phyloP scores from a whole-genome alignment of 2,329 filamentous ascomycete species.

The Trichoderma citrinoviride region DNA sequence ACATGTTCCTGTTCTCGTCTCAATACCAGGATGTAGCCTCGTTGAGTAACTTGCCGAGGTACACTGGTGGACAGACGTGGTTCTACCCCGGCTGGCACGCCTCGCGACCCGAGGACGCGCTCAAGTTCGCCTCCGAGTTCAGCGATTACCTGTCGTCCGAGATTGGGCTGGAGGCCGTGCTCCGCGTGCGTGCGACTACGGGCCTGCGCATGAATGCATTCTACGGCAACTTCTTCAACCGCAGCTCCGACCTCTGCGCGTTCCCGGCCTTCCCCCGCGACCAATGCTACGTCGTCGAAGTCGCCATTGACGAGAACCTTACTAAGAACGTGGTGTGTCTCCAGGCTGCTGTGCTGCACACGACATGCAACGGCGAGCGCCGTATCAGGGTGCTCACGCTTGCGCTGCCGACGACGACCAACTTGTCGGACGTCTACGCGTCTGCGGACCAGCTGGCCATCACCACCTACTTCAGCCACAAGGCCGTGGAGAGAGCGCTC shows the following conservation, averaged over 20 bases:
- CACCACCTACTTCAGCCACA: slow-evolving; percentile 92
- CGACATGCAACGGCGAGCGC: slow-evolving; percentile 94
- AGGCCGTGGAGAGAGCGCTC: slow-evolving; percentile 87
- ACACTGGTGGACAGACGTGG: slow-evolving; percentile 96
- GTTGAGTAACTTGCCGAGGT: slow-evolving; percentile 89
- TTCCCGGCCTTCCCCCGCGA: slow-evolving; percentile 98
- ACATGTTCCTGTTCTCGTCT: slow-evolving; percentile 96
- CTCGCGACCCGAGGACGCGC: slow-evolving; percentile 86
- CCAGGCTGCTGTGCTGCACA: slow-evolving; percentile 93
- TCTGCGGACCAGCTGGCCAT: slow-evolving; percentile 94
- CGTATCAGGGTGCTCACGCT: slow-evolving; percentile 93
- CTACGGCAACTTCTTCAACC: slow-evolving; percentile 99
- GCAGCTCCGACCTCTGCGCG: slow-evolving; percentile 93
- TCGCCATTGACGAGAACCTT: slow-evolving; percentile 93
- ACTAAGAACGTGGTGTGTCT: slow-evolving; percentile 89
- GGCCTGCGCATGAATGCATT: slow-evolving; percentile 96
- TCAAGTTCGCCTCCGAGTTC: slow-evolving; percentile 96
- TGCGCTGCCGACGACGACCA: slow-evolving; percentile 87
- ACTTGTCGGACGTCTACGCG: slow-evolving; percentile 85
- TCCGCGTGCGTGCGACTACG: slow-evolving; percentile 91
- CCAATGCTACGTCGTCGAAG: slow-evolving; percentile 96
- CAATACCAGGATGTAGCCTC: slow-evolving; percentile 98
- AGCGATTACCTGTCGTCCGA: slow-evolving; percentile 96
- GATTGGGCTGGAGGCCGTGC: slow-evolving; percentile 92
- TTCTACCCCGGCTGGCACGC: slow-evolving; percentile 99